phyloP scores from a whole-genome alignment of 2,329 filamentous ascomycete species.

The Penicillium sp. region DNA sequence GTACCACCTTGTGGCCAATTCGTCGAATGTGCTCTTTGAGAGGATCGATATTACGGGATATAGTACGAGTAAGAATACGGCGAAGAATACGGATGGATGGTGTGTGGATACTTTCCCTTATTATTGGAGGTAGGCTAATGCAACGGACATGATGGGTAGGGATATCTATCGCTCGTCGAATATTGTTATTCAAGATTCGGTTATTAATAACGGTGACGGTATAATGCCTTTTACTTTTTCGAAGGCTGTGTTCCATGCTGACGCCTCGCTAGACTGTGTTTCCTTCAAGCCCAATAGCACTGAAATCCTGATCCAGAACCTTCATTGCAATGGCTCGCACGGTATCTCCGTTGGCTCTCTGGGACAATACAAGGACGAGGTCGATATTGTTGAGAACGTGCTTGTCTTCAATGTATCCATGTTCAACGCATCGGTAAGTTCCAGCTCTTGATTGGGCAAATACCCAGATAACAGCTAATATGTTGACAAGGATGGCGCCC shows the following conservation, averaged over 20 bases:
- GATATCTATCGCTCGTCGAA: conserved; percentile 53
- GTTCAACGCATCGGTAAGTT: conserved; percentile 48
- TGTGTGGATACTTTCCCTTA: conserved; percentile 11
- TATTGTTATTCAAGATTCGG: conserved; percentile 63
- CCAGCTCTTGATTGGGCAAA: background rate
- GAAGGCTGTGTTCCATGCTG: conserved; percentile 1
- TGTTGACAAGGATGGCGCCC: conserved; percentile 54
- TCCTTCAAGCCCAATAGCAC: conserved; percentile 72
- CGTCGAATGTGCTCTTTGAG: conserved; percentile 59
- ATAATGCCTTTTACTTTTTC: background rate
- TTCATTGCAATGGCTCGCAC: conserved; percentile 65
- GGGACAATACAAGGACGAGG: conserved; percentile 60
- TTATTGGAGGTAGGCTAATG: background rate
- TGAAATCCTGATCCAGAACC: conserved; percentile 62
- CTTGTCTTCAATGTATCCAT: conserved; percentile 59
- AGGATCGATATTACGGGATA: conserved; percentile 58
- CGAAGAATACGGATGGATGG: conserved; percentile 63
- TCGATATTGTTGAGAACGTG: conserved; percentile 66
- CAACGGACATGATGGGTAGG: conserved; percentile 16
- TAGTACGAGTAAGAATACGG: conserved; percentile 50
- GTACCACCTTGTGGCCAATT: conserved; percentile 64
- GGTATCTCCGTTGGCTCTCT: conserved; percentile 69
- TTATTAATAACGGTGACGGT: conserved; percentile 61
- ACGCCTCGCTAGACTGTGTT: conserved; percentile 54
- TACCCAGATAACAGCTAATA: conserved; percentile 37